Percentiles rank a stretch among this genome's conserved stretches.
These are phyloP conservation scores for Tremellales sp. DNA, from an alignment of 1,284 basidiomycete species.

Conservation along the genomic window DNA sequence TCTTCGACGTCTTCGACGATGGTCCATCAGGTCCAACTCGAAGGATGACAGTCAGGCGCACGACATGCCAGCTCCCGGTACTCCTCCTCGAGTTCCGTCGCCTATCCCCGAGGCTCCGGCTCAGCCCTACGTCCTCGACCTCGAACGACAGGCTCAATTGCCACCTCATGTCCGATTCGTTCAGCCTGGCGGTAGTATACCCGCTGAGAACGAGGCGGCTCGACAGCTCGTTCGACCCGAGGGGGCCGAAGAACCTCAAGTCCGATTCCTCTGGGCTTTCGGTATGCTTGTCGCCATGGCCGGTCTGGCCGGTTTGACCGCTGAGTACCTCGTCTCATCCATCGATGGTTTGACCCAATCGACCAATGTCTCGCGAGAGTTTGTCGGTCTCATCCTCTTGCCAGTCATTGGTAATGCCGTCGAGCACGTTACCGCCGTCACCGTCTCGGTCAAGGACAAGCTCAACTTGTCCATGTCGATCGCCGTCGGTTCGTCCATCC, in stretches of 20 bases:
- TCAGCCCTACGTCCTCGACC: constrained; percentile 5
- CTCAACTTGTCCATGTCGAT: constrained; percentile 61
- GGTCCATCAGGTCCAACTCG: constrained; percentile 13
- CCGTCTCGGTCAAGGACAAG: constrained; percentile 71
- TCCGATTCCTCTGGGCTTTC: constrained; percentile 51
- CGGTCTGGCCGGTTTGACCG: constrained; percentile 58
- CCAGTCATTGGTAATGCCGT: constrained; percentile 78
- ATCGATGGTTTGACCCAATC: constrained; percentile 62
- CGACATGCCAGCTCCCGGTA: not conserved
- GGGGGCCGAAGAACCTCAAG: constrained; percentile 39
- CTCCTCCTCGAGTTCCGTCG: not conserved
- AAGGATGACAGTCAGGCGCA: constrained; percentile 2
- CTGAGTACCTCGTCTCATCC: constrained; percentile 79
- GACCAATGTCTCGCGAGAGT: constrained; percentile 58
- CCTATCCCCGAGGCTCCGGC: not conserved
- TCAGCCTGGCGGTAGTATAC: constrained; percentile 1
- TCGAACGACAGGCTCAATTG: constrained; percentile 7
- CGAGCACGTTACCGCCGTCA: constrained; percentile 84
- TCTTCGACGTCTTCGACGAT: constrained; percentile 23
- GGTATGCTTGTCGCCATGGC: constrained; percentile 36
- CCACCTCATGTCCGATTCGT: not conserved
- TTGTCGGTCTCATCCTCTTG: constrained; percentile 78
- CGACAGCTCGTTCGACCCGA: not conserved
- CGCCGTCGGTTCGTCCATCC: constrained; percentile 82
- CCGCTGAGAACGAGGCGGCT: not conserved